Evolutionary conservation across 306 rosid species (phyloP).

Genomic region (Sesbania bispinosa): DNA sequence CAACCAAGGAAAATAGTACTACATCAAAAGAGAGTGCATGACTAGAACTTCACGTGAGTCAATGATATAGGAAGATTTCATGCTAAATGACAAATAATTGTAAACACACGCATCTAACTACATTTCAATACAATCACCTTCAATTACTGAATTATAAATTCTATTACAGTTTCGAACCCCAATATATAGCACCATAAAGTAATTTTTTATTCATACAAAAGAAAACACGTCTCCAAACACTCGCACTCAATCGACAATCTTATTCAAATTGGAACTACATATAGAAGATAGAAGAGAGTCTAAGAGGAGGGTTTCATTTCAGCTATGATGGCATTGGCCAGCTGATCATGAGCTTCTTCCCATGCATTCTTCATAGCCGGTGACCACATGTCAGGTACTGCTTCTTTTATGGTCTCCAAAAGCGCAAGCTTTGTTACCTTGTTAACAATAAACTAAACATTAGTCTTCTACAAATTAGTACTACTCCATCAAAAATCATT

Average conservation of each 20-base stretch:
- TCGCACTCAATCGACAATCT: not conserved
- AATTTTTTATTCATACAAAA: not conserved
- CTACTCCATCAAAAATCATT: too few species aligned
- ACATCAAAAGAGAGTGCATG: too few species aligned
- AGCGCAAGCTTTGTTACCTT: conserved; percentile 73
- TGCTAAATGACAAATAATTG: too few species aligned
- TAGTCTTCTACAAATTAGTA: not conserved
- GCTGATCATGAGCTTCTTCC: conserved; percentile 77
- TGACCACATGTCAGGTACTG: conserved; percentile 79
- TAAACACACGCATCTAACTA: too few species aligned
- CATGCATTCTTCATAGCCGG: conserved; percentile 72
- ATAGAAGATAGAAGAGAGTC: not conserved
- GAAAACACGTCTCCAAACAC: not conserved
- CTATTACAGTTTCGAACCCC: not conserved
- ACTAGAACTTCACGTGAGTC: too few species aligned
- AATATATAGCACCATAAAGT: not conserved
- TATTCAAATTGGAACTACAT: not conserved
- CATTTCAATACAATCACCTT: not conserved
- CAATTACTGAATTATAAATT: not conserved
- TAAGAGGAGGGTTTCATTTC: conserved; percentile 55
- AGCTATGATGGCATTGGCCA: conserved; percentile 68
- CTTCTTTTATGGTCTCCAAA: conserved; percentile 68
- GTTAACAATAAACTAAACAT: not conserved
- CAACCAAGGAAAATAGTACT: too few species aligned
- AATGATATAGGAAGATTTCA: too few species aligned